Evolutionary conservation across 129 eudicot genomes (phyloP).

Genomic region (Artemisia annua): DNA sequence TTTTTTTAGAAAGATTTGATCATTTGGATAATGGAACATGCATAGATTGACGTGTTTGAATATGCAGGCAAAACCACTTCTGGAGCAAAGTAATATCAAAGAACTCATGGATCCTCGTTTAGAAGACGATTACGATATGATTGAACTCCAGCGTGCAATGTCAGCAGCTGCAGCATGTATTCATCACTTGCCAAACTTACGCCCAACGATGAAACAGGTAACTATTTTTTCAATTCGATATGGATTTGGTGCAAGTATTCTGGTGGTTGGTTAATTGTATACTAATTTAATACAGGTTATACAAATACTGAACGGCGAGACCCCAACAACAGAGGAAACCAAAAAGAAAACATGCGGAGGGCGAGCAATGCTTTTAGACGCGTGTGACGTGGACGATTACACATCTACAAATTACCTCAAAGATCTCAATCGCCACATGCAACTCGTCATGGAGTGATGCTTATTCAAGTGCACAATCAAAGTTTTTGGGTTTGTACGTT

Average conservation of each 20-base stretch:
- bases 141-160: constrained; percentile 66
- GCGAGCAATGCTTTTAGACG: constrained; percentile 49
- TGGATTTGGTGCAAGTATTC: not conserved
- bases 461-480: constrained; percentile 4
- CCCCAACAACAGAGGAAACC: constrained; percentile 33
- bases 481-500: constrained; percentile 5
- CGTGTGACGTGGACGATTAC: constrained; percentile 76
- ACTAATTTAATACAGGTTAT: constrained; percentile 46
- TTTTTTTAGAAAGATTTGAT: not conserved
- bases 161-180: constrained; percentile 73
- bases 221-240: not conserved
- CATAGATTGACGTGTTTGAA: not conserved
- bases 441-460: constrained; percentile 77
- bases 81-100: constrained; percentile 54
- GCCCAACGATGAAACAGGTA: constrained; percentile 83
- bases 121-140: constrained; percentile 45
- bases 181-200: constrained; percentile 65
- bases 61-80: constrained; percentile 76
- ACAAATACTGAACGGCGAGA: constrained; percentile 62
- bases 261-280: not conserved
- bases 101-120: constrained; percentile 71
- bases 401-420: constrained; percentile 62
- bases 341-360: constrained; percentile 54
- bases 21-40: not conserved
- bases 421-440: constrained; percentile 85